These are phyloP conservation scores for Cyberlindnera samutprakarnensis DNA, from an alignment of 805 yeast species.

Conservation along the genomic window DNA sequence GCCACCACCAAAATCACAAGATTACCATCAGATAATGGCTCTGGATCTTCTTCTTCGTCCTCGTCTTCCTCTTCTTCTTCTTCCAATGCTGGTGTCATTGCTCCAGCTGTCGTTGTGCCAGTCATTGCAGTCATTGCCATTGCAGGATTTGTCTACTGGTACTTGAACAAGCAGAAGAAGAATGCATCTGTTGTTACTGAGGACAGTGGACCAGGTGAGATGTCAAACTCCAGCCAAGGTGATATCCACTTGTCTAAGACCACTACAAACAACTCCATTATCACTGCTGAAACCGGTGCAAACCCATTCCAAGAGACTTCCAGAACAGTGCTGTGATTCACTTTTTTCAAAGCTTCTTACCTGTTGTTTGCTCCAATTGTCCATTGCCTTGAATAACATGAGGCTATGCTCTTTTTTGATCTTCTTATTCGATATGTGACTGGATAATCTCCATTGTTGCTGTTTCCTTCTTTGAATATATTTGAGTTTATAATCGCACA, in stretches of 20 bases:
- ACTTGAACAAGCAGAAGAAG: slow-evolving; percentile 21
- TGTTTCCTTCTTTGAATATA: no score
- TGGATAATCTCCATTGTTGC: no score
- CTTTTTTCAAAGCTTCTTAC: no score
- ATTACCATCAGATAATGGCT: slow-evolving; percentile 34
- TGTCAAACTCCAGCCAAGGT: slow-evolving; percentile 4
- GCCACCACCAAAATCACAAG: slow-evolving; percentile 26
- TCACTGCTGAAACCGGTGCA: slow-evolving; percentile 19
- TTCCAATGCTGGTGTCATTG: slow-evolving; percentile 25
- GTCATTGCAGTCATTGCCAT: slow-evolving; percentile 27
- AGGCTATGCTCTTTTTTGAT: no score
- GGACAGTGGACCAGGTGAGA: slow-evolving; percentile 1
- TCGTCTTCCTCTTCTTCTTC: slow-evolving; percentile 5
- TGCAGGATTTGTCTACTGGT: slow-evolving; percentile 25
- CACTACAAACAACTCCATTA: slow-evolving; percentile 15
- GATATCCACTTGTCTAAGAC: slow-evolving; percentile 21
- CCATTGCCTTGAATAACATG: no score
- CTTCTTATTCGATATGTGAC: no score
- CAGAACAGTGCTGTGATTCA: slow-evolving; percentile 24
- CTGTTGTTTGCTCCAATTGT: no score
- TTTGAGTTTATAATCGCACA: no score
- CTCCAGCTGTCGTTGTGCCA: slow-evolving; percentile 38
- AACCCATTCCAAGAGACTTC: slow-evolving; percentile 23
- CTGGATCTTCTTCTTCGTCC: slow-evolving; percentile 13
- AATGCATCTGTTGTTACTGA: slow-evolving; percentile 1